Conservation (phyloP, 164 flowering plant genomes). For the Aristolochia californica region DNA sequence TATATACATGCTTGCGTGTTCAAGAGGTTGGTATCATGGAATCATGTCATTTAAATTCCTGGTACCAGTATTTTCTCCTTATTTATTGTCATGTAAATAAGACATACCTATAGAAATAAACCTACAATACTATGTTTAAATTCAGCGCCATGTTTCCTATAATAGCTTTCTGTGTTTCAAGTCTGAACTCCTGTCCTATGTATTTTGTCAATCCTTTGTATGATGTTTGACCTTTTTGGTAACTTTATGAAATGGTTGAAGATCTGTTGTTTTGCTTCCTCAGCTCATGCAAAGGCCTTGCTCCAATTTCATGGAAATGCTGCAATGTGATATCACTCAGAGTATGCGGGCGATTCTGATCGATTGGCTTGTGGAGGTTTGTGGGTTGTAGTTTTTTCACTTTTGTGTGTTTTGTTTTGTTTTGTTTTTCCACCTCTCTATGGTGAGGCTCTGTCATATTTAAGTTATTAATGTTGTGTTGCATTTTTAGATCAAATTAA, state of each 20-base stretch:
- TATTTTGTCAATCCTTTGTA: neutral
- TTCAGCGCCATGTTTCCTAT: no score
- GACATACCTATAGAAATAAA: neutral
- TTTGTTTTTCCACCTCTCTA: no score
- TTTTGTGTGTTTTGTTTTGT: neutral
- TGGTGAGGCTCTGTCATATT: no score
- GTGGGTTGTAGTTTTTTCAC: constrained; percentile 10
- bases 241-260: neutral
- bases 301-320: constrained; percentile 57
- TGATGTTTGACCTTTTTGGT: neutral
- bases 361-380: constrained; percentile 99
- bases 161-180: neutral
- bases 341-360: constrained; percentile 80
- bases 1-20: constrained; percentile 51
- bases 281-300: constrained; percentile 62
- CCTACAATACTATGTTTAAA: no score
- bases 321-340: constrained; percentile 67
- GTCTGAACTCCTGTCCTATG: neutral
- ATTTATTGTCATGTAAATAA: neutral
- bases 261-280: neutral
- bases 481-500: no score
- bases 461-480: no score
- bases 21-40: constrained; percentile 56
- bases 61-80: no score
- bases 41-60: neutral